A percentile compares a stretch with the other conserved stretches of the same genome.
phyloP scores from a whole-genome alignment of 176 grass and related monocot species.

The Cocos nucifera region DNA sequence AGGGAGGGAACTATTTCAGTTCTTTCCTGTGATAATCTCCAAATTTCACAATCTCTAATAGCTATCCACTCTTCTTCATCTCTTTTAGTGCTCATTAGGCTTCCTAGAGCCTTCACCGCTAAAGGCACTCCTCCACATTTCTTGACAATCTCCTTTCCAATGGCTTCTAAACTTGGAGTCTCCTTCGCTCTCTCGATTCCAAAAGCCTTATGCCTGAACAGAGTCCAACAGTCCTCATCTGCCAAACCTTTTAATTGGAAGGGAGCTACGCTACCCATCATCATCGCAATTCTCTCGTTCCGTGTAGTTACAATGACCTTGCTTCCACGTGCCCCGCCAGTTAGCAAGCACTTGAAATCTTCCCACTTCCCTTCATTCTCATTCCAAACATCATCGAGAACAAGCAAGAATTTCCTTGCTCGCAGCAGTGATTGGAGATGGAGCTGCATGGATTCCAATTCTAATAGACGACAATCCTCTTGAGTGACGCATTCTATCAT shows the following conservation, averaged over 20 bases:
- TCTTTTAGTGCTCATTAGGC: slow-evolving; percentile 1
- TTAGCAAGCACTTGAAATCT: slow-evolving; percentile 10
- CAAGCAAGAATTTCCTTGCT: slow-evolving; percentile 11
- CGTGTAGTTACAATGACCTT: slow-evolving; percentile 16
- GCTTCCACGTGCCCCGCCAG: slow-evolving; percentile 8
- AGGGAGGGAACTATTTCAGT: slow-evolving; percentile 1
- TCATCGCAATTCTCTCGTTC: neutral
- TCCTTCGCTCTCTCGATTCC: neutral
- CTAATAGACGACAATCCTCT: no score
- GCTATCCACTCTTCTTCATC: slow-evolving; percentile 8
- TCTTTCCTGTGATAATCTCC: neutral
- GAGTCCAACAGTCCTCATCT: slow-evolving; percentile 10
- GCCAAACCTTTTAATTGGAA: slow-evolving; percentile 4
- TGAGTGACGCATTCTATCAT: no score
- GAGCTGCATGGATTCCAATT: no score
- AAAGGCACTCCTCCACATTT: slow-evolving; percentile 18
- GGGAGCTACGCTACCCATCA: neutral
- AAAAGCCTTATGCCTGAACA: slow-evolving; percentile 13
- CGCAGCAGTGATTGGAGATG: neutral
- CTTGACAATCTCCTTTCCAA: slow-evolving; percentile 20
- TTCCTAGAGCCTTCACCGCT: slow-evolving; percentile 22
- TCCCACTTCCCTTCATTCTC: slow-evolving; percentile 6
- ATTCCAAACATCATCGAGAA: slow-evolving; percentile 23
- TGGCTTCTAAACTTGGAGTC: slow-evolving; percentile 1
- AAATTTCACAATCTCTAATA: slow-evolving; percentile 17